Base-by-base conservation (phyloP, 2,329 filamentous ascomycete genomes). In the Rutstroemia sp. region DNA sequence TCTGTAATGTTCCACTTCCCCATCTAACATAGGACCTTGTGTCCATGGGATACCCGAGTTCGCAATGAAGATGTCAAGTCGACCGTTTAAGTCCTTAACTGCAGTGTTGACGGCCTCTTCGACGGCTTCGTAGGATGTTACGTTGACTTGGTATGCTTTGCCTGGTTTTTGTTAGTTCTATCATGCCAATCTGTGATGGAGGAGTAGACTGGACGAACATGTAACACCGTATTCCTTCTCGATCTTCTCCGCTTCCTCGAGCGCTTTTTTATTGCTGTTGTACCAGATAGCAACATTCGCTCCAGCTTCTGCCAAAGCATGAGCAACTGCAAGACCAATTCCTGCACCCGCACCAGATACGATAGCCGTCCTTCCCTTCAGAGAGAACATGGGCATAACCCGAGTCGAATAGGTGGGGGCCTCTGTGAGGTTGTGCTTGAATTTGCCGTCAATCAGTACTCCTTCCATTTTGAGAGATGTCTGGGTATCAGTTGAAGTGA, bases 1-100 rank as follows among this genome's bases (percentile, higher is more conserved):
- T 50, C 78, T 77, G 73, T 88, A 88, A 64, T 82, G 80, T 17
- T 82, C 78, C 17, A 84, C 67, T 5, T 80, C 73, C 23, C 83
- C 86, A 59, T 88, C 83, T 38, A 89, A 75, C 68, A 87, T 82
- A 8, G 83, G 69, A 0, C 86, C 85, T 58, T 88, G 77, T 2
- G 79, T 84, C 87, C 87, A 92, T 0, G 84, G 78, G 53, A 91
- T 84, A 51, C 88, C 88, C 14, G 85, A 84, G 68, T 94, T 92
- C 63, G 88, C 88, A 46, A 92, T 81, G 65, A 92, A 90, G 62
- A 90, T 76, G 65, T 92, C 88, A 8, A 92, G 79, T 5, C 87
- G 81, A 58, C 84, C 84, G 67, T 87, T 84, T 72, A 92, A 87
- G 16, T 92, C 70, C 58, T 77, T 71, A 42, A 86, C 74, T 9